These are phyloP conservation scores for Thielaviopsis punctulata DNA, from an alignment of 2,329 filamentous ascomycete species.

Conservation along the genomic window DNA sequence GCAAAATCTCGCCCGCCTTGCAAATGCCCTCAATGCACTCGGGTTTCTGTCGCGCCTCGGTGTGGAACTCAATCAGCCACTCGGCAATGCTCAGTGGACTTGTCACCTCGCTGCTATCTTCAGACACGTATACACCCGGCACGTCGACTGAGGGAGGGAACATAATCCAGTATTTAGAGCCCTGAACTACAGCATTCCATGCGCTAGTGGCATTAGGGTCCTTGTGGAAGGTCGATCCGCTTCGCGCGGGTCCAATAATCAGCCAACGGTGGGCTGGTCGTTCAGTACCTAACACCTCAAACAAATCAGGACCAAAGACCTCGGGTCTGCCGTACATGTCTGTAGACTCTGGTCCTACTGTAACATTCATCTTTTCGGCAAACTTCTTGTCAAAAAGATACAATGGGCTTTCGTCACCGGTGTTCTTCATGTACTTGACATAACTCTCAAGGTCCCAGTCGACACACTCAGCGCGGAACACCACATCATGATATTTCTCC, in stretches of 20 bases:
- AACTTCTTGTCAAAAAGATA: conserved; percentile 87
- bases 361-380: conserved; percentile 65
- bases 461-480: conserved; percentile 81
- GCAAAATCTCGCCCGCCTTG: conserved; percentile 64
- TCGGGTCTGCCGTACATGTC: conserved; percentile 60
- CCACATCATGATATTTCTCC: conserved; percentile 42
- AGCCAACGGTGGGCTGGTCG: conserved; percentile 84
- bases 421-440: conserved; percentile 63
- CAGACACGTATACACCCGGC: conserved; percentile 77
- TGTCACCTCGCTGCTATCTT: conserved; percentile 83
- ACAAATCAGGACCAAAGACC: conserved; percentile 77
- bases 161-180: conserved; percentile 97
- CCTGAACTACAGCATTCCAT: conserved; percentile 86
- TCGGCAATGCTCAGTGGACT: conserved; percentile 91
- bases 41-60: conserved; percentile 55
- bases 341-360: conserved; percentile 34
- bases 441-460: conserved; percentile 82
- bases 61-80: conserved; percentile 82
- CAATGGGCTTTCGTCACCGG: conserved; percentile 68
- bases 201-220: conserved; percentile 57
- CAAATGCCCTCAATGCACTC: conserved; percentile 81
- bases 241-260: conserved; percentile 72
- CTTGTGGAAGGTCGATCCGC: conserved; percentile 91
- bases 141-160: conserved; percentile 67
- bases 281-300: conserved; percentile 58